Evolutionary conservation across 2,329 filamentous ascomycete genomes (phyloP).

Genomic region (Aspergillus pseudotamarii): DNA sequence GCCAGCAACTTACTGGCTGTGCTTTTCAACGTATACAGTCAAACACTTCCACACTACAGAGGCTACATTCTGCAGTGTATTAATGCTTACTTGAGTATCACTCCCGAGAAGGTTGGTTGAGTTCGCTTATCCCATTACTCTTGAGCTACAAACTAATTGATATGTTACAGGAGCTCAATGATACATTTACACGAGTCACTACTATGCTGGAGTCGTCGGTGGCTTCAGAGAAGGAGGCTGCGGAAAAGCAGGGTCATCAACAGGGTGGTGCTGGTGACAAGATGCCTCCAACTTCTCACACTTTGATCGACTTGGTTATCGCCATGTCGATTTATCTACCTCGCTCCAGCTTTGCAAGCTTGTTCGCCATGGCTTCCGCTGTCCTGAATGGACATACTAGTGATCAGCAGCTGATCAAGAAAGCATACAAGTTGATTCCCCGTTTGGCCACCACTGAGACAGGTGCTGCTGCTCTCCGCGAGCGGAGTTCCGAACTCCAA

Average conservation of each 20-base stretch:
- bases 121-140: neutral
- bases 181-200: slow-evolving; percentile 86
- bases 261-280: slow-evolving; percentile 68
- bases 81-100: slow-evolving; percentile 91
- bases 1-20: slow-evolving; percentile 90
- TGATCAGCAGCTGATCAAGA: slow-evolving; percentile 95
- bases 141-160: slow-evolving; percentile 2
- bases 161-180: slow-evolving; percentile 67
- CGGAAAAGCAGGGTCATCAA: slow-evolving; percentile 63
- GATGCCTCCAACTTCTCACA: slow-evolving; percentile 91
- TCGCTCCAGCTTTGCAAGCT: slow-evolving; percentile 75
- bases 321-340: slow-evolving; percentile 94
- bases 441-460: slow-evolving; percentile 79
- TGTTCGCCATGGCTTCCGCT: slow-evolving; percentile 84
- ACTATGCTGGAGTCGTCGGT: slow-evolving; percentile 78
- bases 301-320: slow-evolving; percentile 94
- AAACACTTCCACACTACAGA: slow-evolving; percentile 89
- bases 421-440: slow-evolving; percentile 97
- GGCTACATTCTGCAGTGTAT: slow-evolving; percentile 92
- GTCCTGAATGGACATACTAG: slow-evolving; percentile 69
- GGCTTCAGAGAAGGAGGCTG: slow-evolving; percentile 63
- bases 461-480: slow-evolving; percentile 73
- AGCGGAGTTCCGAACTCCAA: slow-evolving; percentile 79
- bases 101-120: slow-evolving; percentile 59
- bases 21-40: slow-evolving; percentile 98